Evolutionary conservation across 2,329 filamentous ascomycete genomes (phyloP).

Genomic region (Grosmannia clavigera): DNA sequence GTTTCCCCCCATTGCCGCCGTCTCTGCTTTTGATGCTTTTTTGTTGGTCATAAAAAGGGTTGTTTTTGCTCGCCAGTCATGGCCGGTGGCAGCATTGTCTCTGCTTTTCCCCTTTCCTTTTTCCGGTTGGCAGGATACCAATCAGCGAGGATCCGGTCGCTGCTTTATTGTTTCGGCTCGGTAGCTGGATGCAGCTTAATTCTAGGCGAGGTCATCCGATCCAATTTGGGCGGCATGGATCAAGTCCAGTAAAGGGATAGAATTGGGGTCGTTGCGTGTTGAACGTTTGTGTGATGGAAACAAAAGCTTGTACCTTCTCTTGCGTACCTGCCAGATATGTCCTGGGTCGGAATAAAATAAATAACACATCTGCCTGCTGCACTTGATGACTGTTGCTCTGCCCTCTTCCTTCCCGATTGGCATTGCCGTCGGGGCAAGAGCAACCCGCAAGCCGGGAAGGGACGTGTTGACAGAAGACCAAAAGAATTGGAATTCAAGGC

Average conservation of each 20-base stretch:
- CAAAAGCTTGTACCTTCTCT: not conserved
- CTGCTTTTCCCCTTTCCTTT: not conserved
- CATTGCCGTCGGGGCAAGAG: not conserved
- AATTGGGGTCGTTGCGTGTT: not conserved
- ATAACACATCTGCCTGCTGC: not conserved
- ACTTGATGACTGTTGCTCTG: not conserved
- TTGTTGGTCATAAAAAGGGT: not conserved
- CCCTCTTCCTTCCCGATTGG: not conserved
- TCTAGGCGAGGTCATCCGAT: not conserved
- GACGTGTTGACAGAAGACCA: not conserved
- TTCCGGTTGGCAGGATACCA: not conserved
- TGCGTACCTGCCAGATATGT: not conserved
- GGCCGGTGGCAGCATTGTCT: not conserved
- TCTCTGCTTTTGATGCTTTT: not conserved
- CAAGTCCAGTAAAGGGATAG: not conserved
- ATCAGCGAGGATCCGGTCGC: constrained; percentile 2
- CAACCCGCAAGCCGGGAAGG: not conserved
- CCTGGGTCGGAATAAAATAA: not conserved
- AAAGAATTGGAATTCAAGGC: not conserved
- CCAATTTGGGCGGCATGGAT: not conserved
- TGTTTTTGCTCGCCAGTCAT: not conserved
- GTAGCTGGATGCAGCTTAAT: not conserved
- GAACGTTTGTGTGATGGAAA: not conserved
- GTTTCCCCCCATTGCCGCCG: not conserved
- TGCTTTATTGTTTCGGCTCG: not conserved